phyloP scores from a whole-genome alignment of 768 basidiomycete genomes.

The Hysterangium stoloniferum region DNA sequence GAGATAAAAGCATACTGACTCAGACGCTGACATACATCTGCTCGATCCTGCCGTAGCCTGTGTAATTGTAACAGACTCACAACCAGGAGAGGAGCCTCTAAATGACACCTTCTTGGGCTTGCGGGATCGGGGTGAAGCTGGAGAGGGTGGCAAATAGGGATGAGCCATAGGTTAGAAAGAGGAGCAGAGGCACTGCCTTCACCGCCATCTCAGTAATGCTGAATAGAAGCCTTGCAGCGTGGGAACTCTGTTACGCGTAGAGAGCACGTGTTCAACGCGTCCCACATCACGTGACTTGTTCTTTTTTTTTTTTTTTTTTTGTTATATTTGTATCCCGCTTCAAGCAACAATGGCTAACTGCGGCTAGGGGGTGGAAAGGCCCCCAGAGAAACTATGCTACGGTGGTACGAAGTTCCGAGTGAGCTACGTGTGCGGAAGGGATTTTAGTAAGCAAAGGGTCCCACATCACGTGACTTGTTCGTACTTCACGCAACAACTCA shows the following conservation, averaged over 20 bases:
- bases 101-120: not conserved
- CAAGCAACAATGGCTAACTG: too few species aligned
- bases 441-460: too few species aligned
- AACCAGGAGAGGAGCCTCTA: not conserved
- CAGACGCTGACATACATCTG: slow-evolving; percentile 38
- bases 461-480: slow-evolving; percentile 5
- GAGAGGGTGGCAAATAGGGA: slow-evolving; percentile 6
- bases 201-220: too few species aligned
- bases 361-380: too few species aligned
- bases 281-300: slow-evolving; percentile 5
- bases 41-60: not conserved
- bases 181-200: not conserved
- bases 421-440: too few species aligned
- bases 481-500: not conserved
- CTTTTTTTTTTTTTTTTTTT: too few species aligned
- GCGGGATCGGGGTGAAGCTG: slow-evolving; percentile 1
- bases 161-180: slow-evolving; percentile 1
- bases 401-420: too few species aligned
- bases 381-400: too few species aligned
- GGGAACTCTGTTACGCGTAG: not conserved
- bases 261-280: not conserved
- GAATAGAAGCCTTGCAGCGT: too few species aligned
- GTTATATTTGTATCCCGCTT: too few species aligned
- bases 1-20: slow-evolving; percentile 25
- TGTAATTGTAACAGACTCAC: not conserved